Percentiles rank a stretch among this genome's conserved stretches.
These are phyloP conservation scores for Physcia stellaris DNA, from an alignment of 495 filamentous ascomycete genomes.

Conservation along the genomic window DNA sequence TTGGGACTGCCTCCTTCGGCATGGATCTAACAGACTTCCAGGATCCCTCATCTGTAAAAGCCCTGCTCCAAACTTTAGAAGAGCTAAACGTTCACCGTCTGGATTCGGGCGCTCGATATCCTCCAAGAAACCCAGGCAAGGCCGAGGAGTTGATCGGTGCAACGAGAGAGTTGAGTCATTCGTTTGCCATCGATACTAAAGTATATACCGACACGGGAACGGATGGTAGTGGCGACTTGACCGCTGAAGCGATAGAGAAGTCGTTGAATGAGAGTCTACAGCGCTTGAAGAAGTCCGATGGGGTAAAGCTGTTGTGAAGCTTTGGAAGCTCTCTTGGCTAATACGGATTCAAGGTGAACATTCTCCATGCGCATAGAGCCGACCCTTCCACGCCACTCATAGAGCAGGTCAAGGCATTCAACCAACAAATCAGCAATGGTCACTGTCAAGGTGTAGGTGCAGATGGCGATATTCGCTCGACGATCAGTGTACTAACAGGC, in stretches of 20 bases:
- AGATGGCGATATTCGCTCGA: not conserved
- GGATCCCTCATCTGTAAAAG: conserved; percentile 13
- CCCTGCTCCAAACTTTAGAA: conserved; percentile 17
- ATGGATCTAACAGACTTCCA: conserved; percentile 17
- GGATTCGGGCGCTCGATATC: conserved; percentile 33
- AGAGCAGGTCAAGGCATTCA: conserved; percentile 20
- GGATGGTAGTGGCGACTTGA: conserved; percentile 3
- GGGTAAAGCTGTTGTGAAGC: not conserved
- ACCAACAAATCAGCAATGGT: conserved; percentile 18
- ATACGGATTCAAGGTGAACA: conserved; percentile 16
- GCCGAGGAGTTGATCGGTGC: conserved; percentile 32
- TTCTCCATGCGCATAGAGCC: conserved; percentile 22
- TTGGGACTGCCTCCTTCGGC: conserved; percentile 25
- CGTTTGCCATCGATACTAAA: conserved; percentile 31
- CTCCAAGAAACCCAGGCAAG: conserved; percentile 25
- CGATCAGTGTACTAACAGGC: not conserved
- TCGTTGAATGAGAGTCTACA: conserved; percentile 3
- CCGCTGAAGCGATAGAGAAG: not conserved
- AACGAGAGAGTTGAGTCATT: conserved; percentile 14
- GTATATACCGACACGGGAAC: conserved; percentile 10
- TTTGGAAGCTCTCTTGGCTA: not conserved
- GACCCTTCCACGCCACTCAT: conserved; percentile 23
- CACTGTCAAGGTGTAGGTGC: conserved; percentile 16
- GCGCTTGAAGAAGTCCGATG: not conserved
- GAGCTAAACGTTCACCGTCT: conserved; percentile 22